Conservation (phyloP, 139 green algal species). For the Closterium sp. region DNA sequence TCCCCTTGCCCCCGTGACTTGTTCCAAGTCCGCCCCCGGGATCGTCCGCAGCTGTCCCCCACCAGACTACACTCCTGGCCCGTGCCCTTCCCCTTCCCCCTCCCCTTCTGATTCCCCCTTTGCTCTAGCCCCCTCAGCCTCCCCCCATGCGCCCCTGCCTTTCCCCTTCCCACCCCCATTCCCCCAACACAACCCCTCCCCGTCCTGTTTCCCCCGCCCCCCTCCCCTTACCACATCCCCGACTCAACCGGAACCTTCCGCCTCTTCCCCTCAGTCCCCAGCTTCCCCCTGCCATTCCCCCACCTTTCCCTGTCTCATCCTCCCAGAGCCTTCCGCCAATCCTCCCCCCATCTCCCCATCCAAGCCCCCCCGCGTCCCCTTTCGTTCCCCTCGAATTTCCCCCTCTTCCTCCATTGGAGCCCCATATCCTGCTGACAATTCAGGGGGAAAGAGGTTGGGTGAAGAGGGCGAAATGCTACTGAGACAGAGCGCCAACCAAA, state of each 20-base stretch:
- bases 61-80: no score
- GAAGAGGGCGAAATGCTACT: no score
- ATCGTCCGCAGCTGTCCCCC: no score
- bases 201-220: neutral
- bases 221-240: neutral
- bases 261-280: neutral
- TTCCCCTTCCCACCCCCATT: neutral
- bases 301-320: neutral
- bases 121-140: neutral
- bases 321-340: neutral
- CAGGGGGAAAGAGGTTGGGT: no score
- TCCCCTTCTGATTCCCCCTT: neutral
- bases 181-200: neutral
- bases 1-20: no score
- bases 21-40: no score
- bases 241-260: no score
- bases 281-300: neutral
- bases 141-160: neutral
- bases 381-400: neutral
- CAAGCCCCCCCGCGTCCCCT: neutral
- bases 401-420: neutral
- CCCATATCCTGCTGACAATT: neutral
- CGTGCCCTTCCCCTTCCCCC: no score
- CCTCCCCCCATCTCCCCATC: neutral
- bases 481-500: no score